Base-by-base conservation (phyloP, 371 early-diverging fungal species). In the Smittium culicis region DNA sequence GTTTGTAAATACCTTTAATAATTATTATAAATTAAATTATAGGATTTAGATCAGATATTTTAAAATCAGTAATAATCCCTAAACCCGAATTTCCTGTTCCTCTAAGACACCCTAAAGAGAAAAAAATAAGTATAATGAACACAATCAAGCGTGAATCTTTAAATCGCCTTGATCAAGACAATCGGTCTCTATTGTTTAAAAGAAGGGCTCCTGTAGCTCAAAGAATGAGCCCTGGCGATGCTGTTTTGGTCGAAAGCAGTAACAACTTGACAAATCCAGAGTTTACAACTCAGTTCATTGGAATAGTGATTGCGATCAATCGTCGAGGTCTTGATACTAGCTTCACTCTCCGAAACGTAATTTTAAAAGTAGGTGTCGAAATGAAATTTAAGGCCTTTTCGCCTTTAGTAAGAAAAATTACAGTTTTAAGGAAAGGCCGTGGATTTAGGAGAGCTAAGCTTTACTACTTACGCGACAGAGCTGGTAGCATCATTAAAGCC, bases 281-380 rank as follows among this genome's bases (percentile, higher is more conserved):
- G 31, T 59, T 66, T 3, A 81, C 86, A 0, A 80, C 85, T 32
- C 79, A 78, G 20, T 91, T 92, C 74, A 82, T 86, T 68, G 92
- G 92, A 24, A 81, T 91, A 16, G 83, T 87, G 59, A 87, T 89
- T 67, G 85, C 88, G n/a, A 88, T 92, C 64, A 82, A 84, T 71
- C 82, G 90, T 71, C 83, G 85, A 65, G 90, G 89, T 14, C 76
- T 89, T 27, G 86, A 87, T 65, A 88, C 89, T 64, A 82, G 80
- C 71, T 85, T 92, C 64, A 88, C 86, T 0, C 79, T 92, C 71
- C 84, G 92, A 34, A 92, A 90, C 64, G 82, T 88, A 34, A 86
- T 92, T 30, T 75, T 88, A 69, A 88, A 86, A 71, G 82, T 89
- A 35, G 92, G 92, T 65, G 89, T 92, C 5, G 92, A 92, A 72